Base-by-base conservation (phyloP, 2,329 filamentous ascomycete genomes). In the Cladophialophora bantiana region DNA sequence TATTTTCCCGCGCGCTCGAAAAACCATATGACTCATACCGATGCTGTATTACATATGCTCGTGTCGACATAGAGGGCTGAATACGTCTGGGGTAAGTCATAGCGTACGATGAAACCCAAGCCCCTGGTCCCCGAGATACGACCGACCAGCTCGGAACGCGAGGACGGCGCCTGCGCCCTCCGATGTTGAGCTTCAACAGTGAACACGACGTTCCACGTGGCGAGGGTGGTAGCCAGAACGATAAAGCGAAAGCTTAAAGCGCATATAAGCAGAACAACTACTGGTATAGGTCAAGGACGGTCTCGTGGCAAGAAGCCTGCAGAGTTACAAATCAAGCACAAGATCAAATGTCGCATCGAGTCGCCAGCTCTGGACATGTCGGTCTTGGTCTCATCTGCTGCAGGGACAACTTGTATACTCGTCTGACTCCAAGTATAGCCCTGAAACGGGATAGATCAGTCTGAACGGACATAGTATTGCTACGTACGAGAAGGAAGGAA, bases 151-250 rank as follows among this genome's bases (percentile, higher is more conserved):
- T 50, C 20, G 18, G 10, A 3, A 26, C 26, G 20, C 45, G 45
- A 50, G 20, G 10, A 50, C n/a, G 45, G 18, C 7, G 45, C 9
- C 18, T 31, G 26, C 20, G 1, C 18, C 18, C 45, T 7, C 3
- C 45, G 45, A 13, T 26, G 10, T 50, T 18, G 45, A 26, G 18
- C 3, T 26, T 26, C 2, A 26, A 26, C 26, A 3, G 26, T 26
- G 45, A 50, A 50, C 45, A 26, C 45, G 18, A 50, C 31, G 45
- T 7, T 15, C 20, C 45, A 50, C 45, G 45, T 50, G 45, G 45
- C 20, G n/a, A 20, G 9, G 42, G 18, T 26, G 6, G 42, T 9
- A 48, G 42, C 42, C 7, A 48, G 42, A 48, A 48, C 13, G 18
- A 50, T 50, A 50, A 10, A 50, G 45, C 12, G 45, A 31, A 26